Conservation (phyloP, 805 yeast species). For the Clavispora phyllophila region DNA sequence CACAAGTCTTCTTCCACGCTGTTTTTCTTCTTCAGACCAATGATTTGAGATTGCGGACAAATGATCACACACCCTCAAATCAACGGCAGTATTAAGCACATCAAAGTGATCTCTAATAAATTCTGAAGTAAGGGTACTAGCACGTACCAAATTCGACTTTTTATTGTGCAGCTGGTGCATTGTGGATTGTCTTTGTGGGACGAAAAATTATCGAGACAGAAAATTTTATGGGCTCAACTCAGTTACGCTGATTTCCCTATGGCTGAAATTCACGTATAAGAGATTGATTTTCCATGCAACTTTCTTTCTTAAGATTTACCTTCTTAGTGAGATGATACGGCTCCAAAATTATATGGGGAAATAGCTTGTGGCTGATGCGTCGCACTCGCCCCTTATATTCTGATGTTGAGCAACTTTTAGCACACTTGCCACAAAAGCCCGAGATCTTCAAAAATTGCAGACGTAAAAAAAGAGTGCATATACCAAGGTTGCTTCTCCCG, state of each 20-base stretch:
- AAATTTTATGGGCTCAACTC: no score
- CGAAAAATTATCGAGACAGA: no score
- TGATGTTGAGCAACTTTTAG: not conserved
- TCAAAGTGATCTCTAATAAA: slow-evolving; percentile 13
- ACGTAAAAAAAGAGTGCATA: not conserved
- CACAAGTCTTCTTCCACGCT: slow-evolving; percentile 44
- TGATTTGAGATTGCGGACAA: slow-evolving; percentile 30
- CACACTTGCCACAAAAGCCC: not conserved
- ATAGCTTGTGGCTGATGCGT: not conserved
- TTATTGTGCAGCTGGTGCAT: not conserved
- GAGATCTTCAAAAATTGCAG: not conserved
- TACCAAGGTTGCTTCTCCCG: not conserved
- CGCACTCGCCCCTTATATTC: slow-evolving; percentile 1
- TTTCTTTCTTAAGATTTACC: no score
- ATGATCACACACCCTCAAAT: slow-evolving; percentile 26
- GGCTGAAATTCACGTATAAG: no score
- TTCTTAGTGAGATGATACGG: no score
- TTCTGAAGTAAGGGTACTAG: slow-evolving; percentile 14
- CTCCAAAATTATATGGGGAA: no score
- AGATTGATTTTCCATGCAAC: no score
- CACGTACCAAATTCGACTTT: slow-evolving; percentile 6
- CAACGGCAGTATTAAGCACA: slow-evolving; percentile 24
- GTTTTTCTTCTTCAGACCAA: slow-evolving; percentile 46
- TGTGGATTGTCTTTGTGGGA: not conserved
- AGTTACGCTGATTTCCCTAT: no score